Evolutionary conservation across 495 filamentous ascomycete species (phyloP), one percentile per base, ranked within the genome.

Genomic region (Talaromyces thailandensis): DNA sequence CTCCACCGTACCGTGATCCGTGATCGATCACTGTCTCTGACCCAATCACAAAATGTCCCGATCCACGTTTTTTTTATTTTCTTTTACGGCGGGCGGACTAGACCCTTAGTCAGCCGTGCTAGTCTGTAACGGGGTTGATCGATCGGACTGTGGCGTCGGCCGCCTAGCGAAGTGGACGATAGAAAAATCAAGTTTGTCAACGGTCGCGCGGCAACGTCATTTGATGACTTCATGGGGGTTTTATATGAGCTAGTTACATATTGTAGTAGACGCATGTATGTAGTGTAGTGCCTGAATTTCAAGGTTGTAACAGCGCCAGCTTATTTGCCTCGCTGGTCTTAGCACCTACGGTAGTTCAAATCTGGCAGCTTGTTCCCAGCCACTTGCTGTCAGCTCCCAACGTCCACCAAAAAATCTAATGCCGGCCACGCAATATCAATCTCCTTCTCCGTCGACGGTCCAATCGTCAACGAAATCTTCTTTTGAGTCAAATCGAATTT

Each of bases 401-500:
- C 31, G 37, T 62, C 58, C 12, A 66, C 53, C 43, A 66, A 52
- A 8, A 58, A 58, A 7, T 25, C 55, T 58, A 63, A 57, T 3
- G 59, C 65, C 23, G 45, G 65, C 18, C 64, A 59, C 16, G 59
- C 59, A 50, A 64, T 53, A 32, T 64, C 26, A 14, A 62, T 28
- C 21, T 64, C 48, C 43, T 37, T 53, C 1, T 24, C 26, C 32
- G 45, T 50, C 12, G 24, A 26, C 9, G 53, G 58, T 2, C 52
- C 65, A 60, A 66, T 56, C 7, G 43, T 66, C 28, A 66, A 64
- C 25, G 25, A 66, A 14, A 62, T 60, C 23, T 40, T 40, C 25
- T 31, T 62, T n/a, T 58, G 28, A 18, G 21, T 26, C n/a, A 40
- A 48, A 35, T 66, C 55, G n/a, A 66, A 37, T 45, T 45, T 59